phyloP scores from a whole-genome alignment of 768 basidiomycete species.

The Agrocybe pediades region DNA sequence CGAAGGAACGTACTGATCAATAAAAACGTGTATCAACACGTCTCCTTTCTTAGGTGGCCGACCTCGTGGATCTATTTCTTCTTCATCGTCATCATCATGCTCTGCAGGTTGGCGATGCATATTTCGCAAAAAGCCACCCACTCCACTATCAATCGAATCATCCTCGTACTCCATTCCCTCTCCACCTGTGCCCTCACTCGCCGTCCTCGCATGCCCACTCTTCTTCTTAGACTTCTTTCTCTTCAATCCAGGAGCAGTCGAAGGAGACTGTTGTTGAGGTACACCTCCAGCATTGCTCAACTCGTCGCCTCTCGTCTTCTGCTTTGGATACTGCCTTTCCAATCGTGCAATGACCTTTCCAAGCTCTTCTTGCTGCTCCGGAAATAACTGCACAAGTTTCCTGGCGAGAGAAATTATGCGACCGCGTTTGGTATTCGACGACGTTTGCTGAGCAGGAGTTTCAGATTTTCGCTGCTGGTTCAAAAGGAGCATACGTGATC shows the following conservation, averaged over 20 bases:
- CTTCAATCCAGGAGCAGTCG: conserved; percentile 13
- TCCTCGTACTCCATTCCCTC: conserved; percentile 17
- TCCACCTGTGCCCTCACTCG: conserved; percentile 19
- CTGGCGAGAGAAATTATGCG: conserved; percentile 57
- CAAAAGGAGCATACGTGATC: conserved; percentile 7
- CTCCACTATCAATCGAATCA: conserved; percentile 4
- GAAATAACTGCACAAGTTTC: conserved; percentile 58
- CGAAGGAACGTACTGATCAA: conserved; percentile 55
- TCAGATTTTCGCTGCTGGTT: conserved; percentile 2
- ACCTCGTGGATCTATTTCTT: conserved; percentile 37
- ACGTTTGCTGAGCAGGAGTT: neutral
- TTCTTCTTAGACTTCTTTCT: conserved; percentile 20
- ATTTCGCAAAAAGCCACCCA: neutral
- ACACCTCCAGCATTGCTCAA: conserved; percentile 1
- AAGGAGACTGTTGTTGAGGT: conserved; percentile 6
- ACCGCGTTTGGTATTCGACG: conserved; percentile 29
- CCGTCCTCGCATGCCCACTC: conserved; percentile 17
- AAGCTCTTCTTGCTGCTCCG: conserved; percentile 43
- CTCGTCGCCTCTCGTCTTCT: conserved; percentile 7
- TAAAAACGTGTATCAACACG: conserved; percentile 47
- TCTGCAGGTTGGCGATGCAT: conserved; percentile 10
- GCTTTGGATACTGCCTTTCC: conserved; percentile 18
- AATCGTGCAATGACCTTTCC: conserved; percentile 24
- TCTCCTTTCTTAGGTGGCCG: conserved; percentile 31
- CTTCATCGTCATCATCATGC: conserved; percentile 29